These are phyloP conservation scores for Alloteropsis semialata DNA, from an alignment of 176 grass and related monocot genomes.

Conservation along the genomic window DNA sequence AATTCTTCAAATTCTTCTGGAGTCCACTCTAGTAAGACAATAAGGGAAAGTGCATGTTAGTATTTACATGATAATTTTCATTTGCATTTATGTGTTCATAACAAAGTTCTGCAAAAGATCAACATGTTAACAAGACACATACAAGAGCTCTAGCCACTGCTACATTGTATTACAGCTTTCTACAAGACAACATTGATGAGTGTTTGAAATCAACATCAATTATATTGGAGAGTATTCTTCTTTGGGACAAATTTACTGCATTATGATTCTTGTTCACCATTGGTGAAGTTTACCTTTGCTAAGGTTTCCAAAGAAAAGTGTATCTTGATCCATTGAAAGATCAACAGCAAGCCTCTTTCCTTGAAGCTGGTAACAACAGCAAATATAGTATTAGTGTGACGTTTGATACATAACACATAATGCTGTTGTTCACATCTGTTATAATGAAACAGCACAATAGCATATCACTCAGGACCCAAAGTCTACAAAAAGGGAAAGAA, in stretches of 20 bases:
- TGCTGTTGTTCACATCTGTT: slow-evolving; percentile 3
- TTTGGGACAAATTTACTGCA: background rate
- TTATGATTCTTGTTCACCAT: slow-evolving; percentile 13
- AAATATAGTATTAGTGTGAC: slow-evolving; percentile 24
- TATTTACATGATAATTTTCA: slow-evolving; percentile 18
- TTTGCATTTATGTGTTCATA: background rate
- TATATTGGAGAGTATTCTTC: background rate
- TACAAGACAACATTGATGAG: background rate
- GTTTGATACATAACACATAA: slow-evolving; percentile 14
- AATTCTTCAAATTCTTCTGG: slow-evolving; percentile 67
- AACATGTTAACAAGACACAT: slow-evolving; percentile 12
- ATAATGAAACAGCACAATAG: background rate
- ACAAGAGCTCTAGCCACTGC: background rate
- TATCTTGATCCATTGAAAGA: slow-evolving; percentile 79
- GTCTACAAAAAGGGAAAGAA: background rate
- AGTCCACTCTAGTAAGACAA: slow-evolving; percentile 62
- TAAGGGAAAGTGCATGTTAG: slow-evolving; percentile 9
- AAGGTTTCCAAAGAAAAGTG: slow-evolving; percentile 91
- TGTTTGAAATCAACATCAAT: background rate
- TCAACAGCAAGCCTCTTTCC: slow-evolving; percentile 73
- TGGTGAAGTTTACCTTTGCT: slow-evolving; percentile 53
- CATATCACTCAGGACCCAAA: background rate
- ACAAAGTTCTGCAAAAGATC: slow-evolving; percentile 4
- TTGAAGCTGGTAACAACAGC: slow-evolving; percentile 58
- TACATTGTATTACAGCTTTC: background rate